phyloP scores from a whole-genome alignment of 2,329 filamentous ascomycete genomes.

The Neurospora crassa region DNA sequence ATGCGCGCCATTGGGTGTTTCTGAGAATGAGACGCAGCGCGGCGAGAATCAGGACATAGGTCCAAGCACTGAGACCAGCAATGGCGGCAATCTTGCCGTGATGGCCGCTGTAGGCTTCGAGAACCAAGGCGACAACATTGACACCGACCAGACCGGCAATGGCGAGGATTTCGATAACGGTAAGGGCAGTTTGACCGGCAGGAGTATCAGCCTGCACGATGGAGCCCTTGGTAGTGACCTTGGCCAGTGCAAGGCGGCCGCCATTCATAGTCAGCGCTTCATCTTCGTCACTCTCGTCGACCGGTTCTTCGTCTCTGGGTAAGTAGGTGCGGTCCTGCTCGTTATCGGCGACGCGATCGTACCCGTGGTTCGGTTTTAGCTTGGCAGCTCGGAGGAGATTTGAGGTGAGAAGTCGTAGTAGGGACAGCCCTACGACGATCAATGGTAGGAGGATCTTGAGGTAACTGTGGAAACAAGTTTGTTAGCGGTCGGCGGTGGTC shows the following conservation, averaged over 20 bases:
- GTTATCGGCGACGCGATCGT: constrained; percentile 43
- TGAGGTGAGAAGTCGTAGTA: constrained; percentile 54
- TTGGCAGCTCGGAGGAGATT: constrained; percentile 42
- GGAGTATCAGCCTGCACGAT: constrained; percentile 68
- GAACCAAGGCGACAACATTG: constrained; percentile 55
- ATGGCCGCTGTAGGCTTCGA: constrained; percentile 47
- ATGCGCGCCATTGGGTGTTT: constrained; percentile 56
- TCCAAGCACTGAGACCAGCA: constrained; percentile 64
- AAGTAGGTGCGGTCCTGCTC: constrained; percentile 41
- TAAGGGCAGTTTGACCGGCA: constrained; percentile 58
- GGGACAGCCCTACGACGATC: constrained; percentile 58
- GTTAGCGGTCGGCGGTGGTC: constrained; percentile 2
- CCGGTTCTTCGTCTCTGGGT: constrained; percentile 34
- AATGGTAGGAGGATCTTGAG: constrained; percentile 74
- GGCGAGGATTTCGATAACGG: constrained; percentile 65
- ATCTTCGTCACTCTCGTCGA: constrained; percentile 46
- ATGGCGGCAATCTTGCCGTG: constrained; percentile 52
- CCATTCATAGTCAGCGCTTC: constrained; percentile 48
- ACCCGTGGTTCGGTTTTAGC: constrained; percentile 42
- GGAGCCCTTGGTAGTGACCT: constrained; percentile 53
- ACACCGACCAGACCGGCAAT: constrained; percentile 62
- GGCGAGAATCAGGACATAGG: constrained; percentile 68
- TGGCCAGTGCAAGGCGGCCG: constrained; percentile 47
- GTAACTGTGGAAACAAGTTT: constrained; percentile 43
- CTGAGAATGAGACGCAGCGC: constrained; percentile 60